Percentiles rank a stretch among this genome's conserved stretches.
Conservation (phyloP, 1,139 yeast species). For the Suhomyces kunorum region DNA sequence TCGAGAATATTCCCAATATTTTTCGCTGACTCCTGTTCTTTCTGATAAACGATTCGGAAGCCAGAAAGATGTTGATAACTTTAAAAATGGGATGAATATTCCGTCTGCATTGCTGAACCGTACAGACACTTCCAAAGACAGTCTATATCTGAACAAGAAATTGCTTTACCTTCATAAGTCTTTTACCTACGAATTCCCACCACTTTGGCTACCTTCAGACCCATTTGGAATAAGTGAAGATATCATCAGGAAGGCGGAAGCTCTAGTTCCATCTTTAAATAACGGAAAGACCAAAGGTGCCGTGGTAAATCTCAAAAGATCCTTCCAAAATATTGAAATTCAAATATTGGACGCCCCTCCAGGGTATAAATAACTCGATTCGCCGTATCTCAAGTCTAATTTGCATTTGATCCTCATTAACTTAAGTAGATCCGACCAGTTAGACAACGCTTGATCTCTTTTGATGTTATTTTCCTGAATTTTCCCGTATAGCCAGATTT, state of each 20-base stretch:
- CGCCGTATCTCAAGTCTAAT: slow-evolving; percentile 21
- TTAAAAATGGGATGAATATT: not conserved
- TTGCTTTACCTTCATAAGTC: slow-evolving; percentile 19
- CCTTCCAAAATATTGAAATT: slow-evolving; percentile 20
- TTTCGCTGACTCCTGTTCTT: slow-evolving; percentile 33
- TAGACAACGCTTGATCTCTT: slow-evolving; percentile 12
- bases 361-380: slow-evolving; percentile 27
- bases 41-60: slow-evolving; percentile 9
- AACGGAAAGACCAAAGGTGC: slow-evolving; percentile 37
- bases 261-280: slow-evolving; percentile 14
- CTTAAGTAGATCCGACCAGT: slow-evolving; percentile 28
- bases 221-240: slow-evolving; percentile 19
- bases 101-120: not conserved
- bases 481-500: slow-evolving; percentile 32
- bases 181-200: slow-evolving; percentile 18
- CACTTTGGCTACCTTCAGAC: slow-evolving; percentile 21
- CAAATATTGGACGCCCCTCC: slow-evolving; percentile 39
- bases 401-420: slow-evolving; percentile 25
- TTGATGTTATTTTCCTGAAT: slow-evolving; percentile 17
- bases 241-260: slow-evolving; percentile 13
- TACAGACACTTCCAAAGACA: slow-evolving; percentile 5
- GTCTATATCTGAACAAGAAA: slow-evolving; percentile 15
- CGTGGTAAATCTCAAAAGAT: slow-evolving; percentile 20
- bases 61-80: not conserved
- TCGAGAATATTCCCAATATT: slow-evolving; percentile 30